These are phyloP conservation scores for Cicer pinnatifidum DNA, from an alignment of 306 rosid species.

Conservation along the genomic window DNA sequence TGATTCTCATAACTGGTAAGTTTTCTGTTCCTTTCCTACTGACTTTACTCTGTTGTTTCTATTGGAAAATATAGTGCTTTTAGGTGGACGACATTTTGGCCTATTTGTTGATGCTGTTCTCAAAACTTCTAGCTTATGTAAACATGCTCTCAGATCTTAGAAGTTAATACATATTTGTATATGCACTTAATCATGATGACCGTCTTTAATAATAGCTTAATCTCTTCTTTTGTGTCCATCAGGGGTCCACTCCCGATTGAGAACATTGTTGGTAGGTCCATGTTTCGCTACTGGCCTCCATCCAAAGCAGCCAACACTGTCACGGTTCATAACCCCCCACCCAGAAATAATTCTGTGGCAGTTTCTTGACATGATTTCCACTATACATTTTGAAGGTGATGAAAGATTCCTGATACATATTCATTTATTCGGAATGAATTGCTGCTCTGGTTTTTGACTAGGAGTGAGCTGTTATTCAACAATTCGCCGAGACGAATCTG, in stretches of 20 bases:
- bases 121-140: constrained; percentile 45
- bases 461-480: constrained; percentile 46
- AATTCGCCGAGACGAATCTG: constrained; percentile 40
- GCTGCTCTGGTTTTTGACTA: constrained; percentile 40
- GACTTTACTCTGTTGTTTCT: constrained; percentile 41
- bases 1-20: constrained; percentile 96
- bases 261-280: constrained; percentile 89
- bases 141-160: constrained; percentile 30
- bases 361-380: constrained; percentile 58
- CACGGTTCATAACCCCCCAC: constrained; percentile 41
- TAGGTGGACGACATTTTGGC: constrained; percentile 42
- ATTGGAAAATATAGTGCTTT: constrained; percentile 27
- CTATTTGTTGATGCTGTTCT: constrained; percentile 40
- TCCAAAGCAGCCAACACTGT: constrained; percentile 63
- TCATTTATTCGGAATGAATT: constrained; percentile 38
- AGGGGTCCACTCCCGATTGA: constrained; percentile 97
- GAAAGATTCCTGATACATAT: constrained; percentile 43
- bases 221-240: constrained; percentile 43
- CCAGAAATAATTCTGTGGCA: constrained; percentile 52
- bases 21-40: constrained; percentile 34
- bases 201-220: constrained; percentile 13
- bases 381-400: constrained; percentile 35
- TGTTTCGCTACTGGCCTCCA: constrained; percentile 96
- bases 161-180: not conserved
- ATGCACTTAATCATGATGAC: constrained; percentile 7